A percentile compares a stretch with the other conserved stretches of the same genome.
phyloP scores from a whole-genome alignment of 2,329 filamentous ascomycete species.

The Sporothrix curviconia region DNA sequence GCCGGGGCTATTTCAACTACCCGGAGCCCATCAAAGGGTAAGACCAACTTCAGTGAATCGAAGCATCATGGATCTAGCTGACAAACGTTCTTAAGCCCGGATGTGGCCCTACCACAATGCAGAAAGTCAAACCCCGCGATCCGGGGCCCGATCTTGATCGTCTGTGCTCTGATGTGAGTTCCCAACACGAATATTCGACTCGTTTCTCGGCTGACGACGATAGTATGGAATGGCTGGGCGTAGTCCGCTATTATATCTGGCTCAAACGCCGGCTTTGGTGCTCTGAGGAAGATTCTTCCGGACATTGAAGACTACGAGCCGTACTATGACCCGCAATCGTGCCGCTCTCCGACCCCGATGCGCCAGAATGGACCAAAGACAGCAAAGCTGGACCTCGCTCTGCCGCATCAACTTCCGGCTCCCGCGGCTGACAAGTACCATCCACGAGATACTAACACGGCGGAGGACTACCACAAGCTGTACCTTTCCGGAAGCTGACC shows the following conservation, averaged over 20 bases:
- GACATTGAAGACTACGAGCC: constrained; percentile 45
- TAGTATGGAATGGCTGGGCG: constrained; percentile 49
- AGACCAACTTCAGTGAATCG: constrained; percentile 13
- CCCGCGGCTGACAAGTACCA: constrained; percentile 27
- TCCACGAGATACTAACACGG: constrained; percentile 37
- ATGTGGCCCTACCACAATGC: constrained; percentile 39
- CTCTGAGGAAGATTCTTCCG: constrained; percentile 46
- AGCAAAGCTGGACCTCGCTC: constrained; percentile 14
- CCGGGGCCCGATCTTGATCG: constrained; percentile 46
- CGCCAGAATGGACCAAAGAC: constrained; percentile 26
- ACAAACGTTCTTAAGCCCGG: constrained; percentile 26
- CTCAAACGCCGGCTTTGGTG: constrained; percentile 56
- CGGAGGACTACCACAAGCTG: constrained; percentile 38
- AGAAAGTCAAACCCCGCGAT: constrained; percentile 51
- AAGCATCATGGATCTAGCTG: background rate
- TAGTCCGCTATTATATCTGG: constrained; percentile 53
- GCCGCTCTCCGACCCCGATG: constrained; percentile 37
- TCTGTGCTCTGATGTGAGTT: constrained; percentile 49
- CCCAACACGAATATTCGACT: background rate
- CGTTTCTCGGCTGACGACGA: background rate
- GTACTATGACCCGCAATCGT: constrained; percentile 42
- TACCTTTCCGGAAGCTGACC: constrained; percentile 42
- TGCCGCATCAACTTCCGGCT: constrained; percentile 9
- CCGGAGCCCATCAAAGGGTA: constrained; percentile 32
- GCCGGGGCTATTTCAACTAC: constrained; percentile 30